phyloP scores from a whole-genome alignment of 1,284 basidiomycete species.

The Pyrrhoderma noxium region DNA sequence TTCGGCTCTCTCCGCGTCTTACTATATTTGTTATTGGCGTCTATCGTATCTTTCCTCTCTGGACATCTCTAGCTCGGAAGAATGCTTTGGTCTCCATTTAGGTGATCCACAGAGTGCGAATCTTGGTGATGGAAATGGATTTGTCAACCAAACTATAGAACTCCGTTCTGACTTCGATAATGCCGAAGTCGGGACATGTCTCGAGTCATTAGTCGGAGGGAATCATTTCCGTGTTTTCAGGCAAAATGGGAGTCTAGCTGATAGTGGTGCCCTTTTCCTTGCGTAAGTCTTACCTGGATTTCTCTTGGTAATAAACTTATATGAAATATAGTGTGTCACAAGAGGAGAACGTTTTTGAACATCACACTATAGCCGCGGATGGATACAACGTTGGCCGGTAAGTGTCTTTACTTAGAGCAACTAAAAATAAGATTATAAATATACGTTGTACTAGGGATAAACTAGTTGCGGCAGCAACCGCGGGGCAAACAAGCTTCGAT shows the following conservation, averaged over 20 bases:
- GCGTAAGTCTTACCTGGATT: conserved; percentile 38
- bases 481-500: conserved; percentile 35
- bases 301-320: neutral
- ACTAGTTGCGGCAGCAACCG: conserved; percentile 35
- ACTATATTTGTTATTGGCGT: too few relatives aligned
- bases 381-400: conserved; percentile 23
- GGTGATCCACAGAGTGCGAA: conserved; percentile 45
- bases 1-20: too few relatives aligned
- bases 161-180: conserved; percentile 63
- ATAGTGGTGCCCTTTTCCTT: conserved; percentile 61
- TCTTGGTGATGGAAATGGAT: conserved; percentile 15
- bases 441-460: conserved; percentile 27
- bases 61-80: conserved; percentile 46
- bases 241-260: conserved; percentile 57
- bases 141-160: conserved; percentile 44
- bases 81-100: conserved; percentile 64
- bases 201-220: conserved; percentile 56
- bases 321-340: conserved; percentile 42
- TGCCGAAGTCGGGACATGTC: conserved; percentile 49
- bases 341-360: conserved; percentile 42
- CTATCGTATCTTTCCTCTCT: too few relatives aligned
- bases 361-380: conserved; percentile 45
- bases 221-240: conserved; percentile 69
- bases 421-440: neutral
- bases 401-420: neutral